Evolutionary conservation across 106 monocot genomes (phyloP).

Genomic region (Xerophyta viscosa): DNA sequence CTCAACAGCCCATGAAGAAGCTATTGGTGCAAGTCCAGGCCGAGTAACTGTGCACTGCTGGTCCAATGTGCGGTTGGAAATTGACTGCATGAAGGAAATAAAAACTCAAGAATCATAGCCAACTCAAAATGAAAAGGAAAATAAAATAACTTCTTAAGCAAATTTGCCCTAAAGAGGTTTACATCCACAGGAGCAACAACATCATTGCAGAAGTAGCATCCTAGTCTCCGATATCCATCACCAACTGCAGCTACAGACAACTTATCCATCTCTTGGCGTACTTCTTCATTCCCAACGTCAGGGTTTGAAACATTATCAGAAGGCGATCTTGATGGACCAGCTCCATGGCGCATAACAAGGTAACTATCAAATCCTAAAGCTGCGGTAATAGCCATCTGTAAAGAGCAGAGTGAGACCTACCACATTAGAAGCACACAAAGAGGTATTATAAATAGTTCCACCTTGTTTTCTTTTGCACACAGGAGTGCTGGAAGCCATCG

Average conservation of each 20-base stretch:
- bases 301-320: conserved; percentile 1
- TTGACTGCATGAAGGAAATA: conserved; percentile 50
- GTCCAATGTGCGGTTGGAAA: conserved; percentile 89
- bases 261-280: conserved; percentile 18
- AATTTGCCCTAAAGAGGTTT: conserved; percentile 27
- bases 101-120: too few species aligned
- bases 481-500: conserved; percentile 95
- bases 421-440: not conserved
- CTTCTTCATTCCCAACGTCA: conserved; percentile 14
- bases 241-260: conserved; percentile 17
- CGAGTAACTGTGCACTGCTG: conserved; percentile 98
- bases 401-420: conserved; percentile 4
- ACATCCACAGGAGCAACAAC: conserved; percentile 98
- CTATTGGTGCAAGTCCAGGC: conserved; percentile 85
- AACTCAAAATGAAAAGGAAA: too few species aligned
- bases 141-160: too few species aligned
- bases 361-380: conserved; percentile 97
- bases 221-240: conserved; percentile 32
- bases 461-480: conserved; percentile 83
- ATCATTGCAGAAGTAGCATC: conserved; percentile 98
- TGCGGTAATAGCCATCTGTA: conserved; percentile 91
- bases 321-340: conserved; percentile 33
- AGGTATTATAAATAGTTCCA: conserved; percentile 5
- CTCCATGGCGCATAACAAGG: conserved; percentile 98
- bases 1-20: conserved; percentile 84